Evolutionary conservation across 495 filamentous ascomycete genomes (phyloP), one percentile per base, ranked within the genome.

Genomic region (Staphylotrichum longicolle): DNA sequence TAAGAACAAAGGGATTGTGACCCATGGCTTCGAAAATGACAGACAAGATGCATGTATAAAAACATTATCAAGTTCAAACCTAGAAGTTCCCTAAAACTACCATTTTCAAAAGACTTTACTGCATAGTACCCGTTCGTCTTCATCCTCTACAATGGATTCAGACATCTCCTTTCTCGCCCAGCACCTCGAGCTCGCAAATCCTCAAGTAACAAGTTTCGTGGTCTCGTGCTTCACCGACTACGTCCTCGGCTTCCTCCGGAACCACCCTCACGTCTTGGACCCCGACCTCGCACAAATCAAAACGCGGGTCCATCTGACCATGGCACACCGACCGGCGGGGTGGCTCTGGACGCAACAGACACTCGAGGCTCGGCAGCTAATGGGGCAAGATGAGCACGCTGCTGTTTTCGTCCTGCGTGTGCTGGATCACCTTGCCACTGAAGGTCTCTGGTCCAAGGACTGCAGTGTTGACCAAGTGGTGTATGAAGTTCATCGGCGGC

Each of bases 321-420:
- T 41, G 48, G 15, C 20, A 4, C 39, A 60, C 57, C 27, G 10
- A 8, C 30, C 10, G 5, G 30, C 33, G 1, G 27, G 32, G 12
- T 60, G 48, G 57, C 39, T 35, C n/a, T 60, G 57, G 57, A 52
- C 40, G 1, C 47, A 52, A n/a, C 5, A 14, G 5, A 37, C 27
- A 2, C 7, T 12, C 6, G 39, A 15, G 14, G 32, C 7, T 1
- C 32, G 5, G 12, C 12, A 30, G 2, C 7, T 0, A 12, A 42
- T 37, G 57, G 30, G 48, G 8, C 57, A 52, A n/a, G 57, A 60
- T 0, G 57, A 53, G 27, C 48, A 60, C n/a, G 57, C 57, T 12
- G 12, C 57, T 8, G 3, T 40, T 12, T 53, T 60, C 39, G 48
- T 60, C 7, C 35, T 52, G 30, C 27, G 39, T 8, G 48, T 60